Conservation (phyloP, 1,284 basidiomycete species). For the Ceratorhiza oryzae-sativae region DNA sequence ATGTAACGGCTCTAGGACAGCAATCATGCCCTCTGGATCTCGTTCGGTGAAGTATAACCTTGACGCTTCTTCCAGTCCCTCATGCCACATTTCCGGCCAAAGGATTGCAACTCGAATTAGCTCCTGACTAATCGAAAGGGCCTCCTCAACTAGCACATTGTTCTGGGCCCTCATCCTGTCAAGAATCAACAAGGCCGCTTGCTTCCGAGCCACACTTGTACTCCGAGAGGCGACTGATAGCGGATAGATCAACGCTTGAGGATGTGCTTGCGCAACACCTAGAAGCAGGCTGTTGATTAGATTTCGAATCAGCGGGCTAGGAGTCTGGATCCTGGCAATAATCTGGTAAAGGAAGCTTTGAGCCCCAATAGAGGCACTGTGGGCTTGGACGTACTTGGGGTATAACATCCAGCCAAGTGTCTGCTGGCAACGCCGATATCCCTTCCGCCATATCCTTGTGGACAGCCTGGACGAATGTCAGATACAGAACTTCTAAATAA, state of each 20-base stretch:
- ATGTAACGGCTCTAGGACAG: conserved; percentile 91
- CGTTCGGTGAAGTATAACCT: conserved; percentile 98
- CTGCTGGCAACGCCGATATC: conserved; percentile 24
- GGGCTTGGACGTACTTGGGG: conserved; percentile 3
- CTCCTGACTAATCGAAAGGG: conserved; percentile 90
- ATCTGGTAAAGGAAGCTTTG: background rate
- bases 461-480: conserved; percentile 9
- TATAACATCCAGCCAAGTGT: conserved; percentile 23
- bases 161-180: background rate
- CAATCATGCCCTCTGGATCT: conserved; percentile 99
- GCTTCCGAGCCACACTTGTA: conserved; percentile 21
- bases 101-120: conserved; percentile 97
- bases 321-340: conserved; percentile 25
- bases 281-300: conserved; percentile 11
- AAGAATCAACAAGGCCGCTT: conserved; percentile 4
- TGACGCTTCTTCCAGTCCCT: conserved; percentile 97
- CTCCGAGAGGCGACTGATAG: conserved; percentile 19
- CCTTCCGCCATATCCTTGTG: conserved; percentile 33
- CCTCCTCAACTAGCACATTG: conserved; percentile 56
- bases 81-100: conserved; percentile 99
- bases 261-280: conserved; percentile 16
- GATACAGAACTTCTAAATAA: background rate
- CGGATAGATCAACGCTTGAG: conserved; percentile 23
- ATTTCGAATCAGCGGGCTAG: conserved; percentile 12
- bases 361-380: background rate